Conservation (phyloP, 805 yeast species). For the Starmera quercuum region DNA sequence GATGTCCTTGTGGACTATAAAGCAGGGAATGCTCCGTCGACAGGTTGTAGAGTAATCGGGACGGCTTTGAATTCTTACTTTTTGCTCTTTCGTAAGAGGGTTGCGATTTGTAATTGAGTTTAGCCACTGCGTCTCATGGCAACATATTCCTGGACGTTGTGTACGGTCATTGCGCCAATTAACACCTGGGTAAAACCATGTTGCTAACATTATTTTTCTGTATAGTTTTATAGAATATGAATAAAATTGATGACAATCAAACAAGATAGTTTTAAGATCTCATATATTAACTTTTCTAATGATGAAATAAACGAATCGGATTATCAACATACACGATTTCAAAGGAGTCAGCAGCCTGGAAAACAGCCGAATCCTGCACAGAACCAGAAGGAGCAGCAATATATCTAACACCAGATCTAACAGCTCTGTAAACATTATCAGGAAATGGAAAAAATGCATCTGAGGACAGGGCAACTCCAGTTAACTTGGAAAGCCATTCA, state of each 20-base stretch:
- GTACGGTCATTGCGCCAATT: slow-evolving; percentile 84
- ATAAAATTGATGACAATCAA: neutral
- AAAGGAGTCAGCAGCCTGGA: slow-evolving; percentile 90
- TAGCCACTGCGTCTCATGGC: slow-evolving; percentile 56
- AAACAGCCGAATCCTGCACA: slow-evolving; percentile 94
- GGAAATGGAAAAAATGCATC: slow-evolving; percentile 99
- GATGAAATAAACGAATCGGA: slow-evolving; percentile 97
- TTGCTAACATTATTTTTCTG: slow-evolving; percentile 62
- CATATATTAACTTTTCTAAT: slow-evolving; percentile 30
- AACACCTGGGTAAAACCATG: slow-evolving; percentile 99
- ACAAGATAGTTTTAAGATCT: neutral
- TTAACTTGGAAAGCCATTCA: slow-evolving; percentile 78
- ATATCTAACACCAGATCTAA: slow-evolving; percentile 90
- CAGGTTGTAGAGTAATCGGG: slow-evolving; percentile 78
- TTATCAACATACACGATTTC: slow-evolving; percentile 92
- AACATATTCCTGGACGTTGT: slow-evolving; percentile 99
- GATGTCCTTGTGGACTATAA: slow-evolving; percentile 25
- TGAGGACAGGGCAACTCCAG: slow-evolving; percentile 84
- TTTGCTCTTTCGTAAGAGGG: slow-evolving; percentile 6
- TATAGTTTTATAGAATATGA: neutral
- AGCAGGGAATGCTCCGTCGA: slow-evolving; percentile 96
- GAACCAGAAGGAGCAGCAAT: slow-evolving; percentile 97
- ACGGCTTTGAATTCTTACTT: slow-evolving; percentile 52
- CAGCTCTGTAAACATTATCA: slow-evolving; percentile 97
- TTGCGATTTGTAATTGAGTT: slow-evolving; percentile 14